Evolutionary conservation across 2,329 filamentous ascomycete genomes (phyloP).

Genomic region (Purpureocillium lavendulum): DNA sequence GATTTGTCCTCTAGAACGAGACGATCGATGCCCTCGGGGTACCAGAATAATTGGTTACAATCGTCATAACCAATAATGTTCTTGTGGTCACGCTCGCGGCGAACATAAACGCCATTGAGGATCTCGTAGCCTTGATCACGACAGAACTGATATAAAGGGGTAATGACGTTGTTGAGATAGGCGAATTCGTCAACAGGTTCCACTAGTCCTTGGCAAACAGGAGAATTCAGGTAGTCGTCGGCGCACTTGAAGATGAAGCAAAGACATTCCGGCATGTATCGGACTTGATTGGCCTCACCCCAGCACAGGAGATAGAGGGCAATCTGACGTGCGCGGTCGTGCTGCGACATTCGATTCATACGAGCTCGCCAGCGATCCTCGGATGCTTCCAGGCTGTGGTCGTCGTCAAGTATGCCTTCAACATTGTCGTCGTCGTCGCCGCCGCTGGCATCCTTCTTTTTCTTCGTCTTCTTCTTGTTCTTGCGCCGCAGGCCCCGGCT

Average conservation of each 20-base stretch:
- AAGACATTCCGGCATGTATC: constrained; percentile 91
- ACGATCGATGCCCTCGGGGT: constrained; percentile 93
- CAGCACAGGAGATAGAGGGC: constrained; percentile 90
- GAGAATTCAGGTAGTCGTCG: constrained; percentile 90
- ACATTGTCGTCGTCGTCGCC: constrained; percentile 65
- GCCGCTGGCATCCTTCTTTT: constrained; percentile 54
- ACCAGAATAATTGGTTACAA: constrained; percentile 99
- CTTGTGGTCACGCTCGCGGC: constrained; percentile 88
- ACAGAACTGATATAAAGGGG: constrained; percentile 88
- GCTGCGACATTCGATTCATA: constrained; percentile 99
- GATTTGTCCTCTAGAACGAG: constrained; percentile 91
- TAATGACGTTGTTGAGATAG: constrained; percentile 90
- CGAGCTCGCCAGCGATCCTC: constrained; percentile 98
- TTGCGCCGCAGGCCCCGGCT: constrained; percentile 58
- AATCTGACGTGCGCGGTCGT: constrained; percentile 86
- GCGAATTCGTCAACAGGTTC: constrained; percentile 94
- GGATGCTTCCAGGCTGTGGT: constrained; percentile 92
- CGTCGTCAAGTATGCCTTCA: constrained; percentile 87
- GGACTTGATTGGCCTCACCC: constrained; percentile 97
- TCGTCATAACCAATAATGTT: constrained; percentile 95
- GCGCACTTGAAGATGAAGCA: constrained; percentile 99
- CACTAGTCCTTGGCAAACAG: constrained; percentile 62
- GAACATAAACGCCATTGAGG: constrained; percentile 89
- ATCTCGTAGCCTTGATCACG: constrained; percentile 98
- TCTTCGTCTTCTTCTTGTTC: constrained; percentile 76